A percentile compares a stretch with the other conserved stretches of the same genome.
These are phyloP conservation scores for Mortierella sp. DNA, from an alignment of 371 early-diverging fungal genomes.

Conservation along the genomic window DNA sequence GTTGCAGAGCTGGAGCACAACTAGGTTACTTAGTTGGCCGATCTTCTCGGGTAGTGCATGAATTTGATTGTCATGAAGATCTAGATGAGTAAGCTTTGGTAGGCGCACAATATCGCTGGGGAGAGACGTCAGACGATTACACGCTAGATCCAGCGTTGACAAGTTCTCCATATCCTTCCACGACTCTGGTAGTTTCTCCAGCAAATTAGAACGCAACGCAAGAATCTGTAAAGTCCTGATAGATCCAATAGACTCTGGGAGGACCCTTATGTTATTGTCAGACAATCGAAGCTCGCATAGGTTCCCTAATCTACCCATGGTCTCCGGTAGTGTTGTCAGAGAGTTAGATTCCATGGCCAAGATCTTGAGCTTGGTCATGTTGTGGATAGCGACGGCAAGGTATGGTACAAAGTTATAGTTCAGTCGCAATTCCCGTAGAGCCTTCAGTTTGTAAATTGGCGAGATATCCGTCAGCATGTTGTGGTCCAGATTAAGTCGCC, in stretches of 20 bases:
- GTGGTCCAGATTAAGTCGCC: slow-evolving; percentile 57
- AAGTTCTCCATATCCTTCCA: slow-evolving; percentile 62
- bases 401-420: slow-evolving; percentile 52
- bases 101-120: slow-evolving; percentile 58
- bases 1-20: slow-evolving; percentile 64
- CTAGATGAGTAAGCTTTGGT: slow-evolving; percentile 68
- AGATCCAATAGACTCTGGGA: slow-evolving; percentile 62
- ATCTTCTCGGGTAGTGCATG: slow-evolving; percentile 65
- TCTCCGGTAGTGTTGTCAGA: slow-evolving; percentile 56
- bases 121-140: slow-evolving; percentile 45
- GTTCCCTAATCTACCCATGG: slow-evolving; percentile 58
- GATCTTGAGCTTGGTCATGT: slow-evolving; percentile 61
- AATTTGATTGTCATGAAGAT: slow-evolving; percentile 70
- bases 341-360: slow-evolving; percentile 65
- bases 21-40: slow-evolving; percentile 61
- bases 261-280: slow-evolving; percentile 48
- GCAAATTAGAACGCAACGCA: slow-evolving; percentile 62
- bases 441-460: slow-evolving; percentile 67
- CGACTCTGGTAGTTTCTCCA: slow-evolving; percentile 59
- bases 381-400: slow-evolving; percentile 59
- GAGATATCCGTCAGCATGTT: slow-evolving; percentile 59
- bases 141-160: slow-evolving; percentile 60
- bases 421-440: slow-evolving; percentile 53
- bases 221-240: slow-evolving; percentile 61
- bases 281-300: slow-evolving; percentile 55